Conservation (phyloP, 352 stramenopile genomes). For the Phytophthora europaea region DNA sequence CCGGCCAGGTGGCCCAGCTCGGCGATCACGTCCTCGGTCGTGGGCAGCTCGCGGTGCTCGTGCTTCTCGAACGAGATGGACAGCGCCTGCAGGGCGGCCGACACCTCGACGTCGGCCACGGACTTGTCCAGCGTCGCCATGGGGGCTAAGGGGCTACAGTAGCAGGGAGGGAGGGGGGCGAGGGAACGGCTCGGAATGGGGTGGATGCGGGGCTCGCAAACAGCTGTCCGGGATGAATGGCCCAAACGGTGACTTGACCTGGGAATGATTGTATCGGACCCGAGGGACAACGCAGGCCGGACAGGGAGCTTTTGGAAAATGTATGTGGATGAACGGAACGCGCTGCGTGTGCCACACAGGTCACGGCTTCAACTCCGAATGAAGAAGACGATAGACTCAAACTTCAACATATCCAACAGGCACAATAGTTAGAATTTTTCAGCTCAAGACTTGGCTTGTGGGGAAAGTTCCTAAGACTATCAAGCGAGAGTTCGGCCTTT, state of each 20-base stretch:
- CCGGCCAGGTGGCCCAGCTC: conserved; percentile 87
- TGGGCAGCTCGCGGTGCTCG: conserved; percentile 73
- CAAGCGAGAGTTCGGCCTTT: too few species aligned
- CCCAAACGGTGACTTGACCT: neutral
- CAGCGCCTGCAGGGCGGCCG: conserved; percentile 70
- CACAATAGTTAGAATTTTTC: too few species aligned
- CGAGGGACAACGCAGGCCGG: neutral
- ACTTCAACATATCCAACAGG: too few species aligned
- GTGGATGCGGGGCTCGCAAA: conserved; percentile 2
- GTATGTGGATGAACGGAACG: neutral
- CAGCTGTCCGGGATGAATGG: neutral
- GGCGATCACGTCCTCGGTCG: conserved; percentile 74
- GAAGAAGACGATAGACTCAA: too few species aligned
- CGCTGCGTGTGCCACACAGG: neutral
- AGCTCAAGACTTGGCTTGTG: too few species aligned
- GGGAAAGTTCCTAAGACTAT: too few species aligned
- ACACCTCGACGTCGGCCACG: conserved; percentile 68
- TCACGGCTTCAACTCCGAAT: neutral
- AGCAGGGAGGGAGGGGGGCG: neutral
- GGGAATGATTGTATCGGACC: neutral
- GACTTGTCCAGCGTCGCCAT: conserved; percentile 25
- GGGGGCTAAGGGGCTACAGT: neutral
- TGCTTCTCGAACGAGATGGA: conserved; percentile 60
- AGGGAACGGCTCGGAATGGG: conserved; percentile 6
- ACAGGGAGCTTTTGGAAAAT: neutral